Evolutionary conservation across 768 basidiomycete genomes (phyloP), one percentile per base, ranked within the genome.

Genomic region (Serendipita indica): DNA sequence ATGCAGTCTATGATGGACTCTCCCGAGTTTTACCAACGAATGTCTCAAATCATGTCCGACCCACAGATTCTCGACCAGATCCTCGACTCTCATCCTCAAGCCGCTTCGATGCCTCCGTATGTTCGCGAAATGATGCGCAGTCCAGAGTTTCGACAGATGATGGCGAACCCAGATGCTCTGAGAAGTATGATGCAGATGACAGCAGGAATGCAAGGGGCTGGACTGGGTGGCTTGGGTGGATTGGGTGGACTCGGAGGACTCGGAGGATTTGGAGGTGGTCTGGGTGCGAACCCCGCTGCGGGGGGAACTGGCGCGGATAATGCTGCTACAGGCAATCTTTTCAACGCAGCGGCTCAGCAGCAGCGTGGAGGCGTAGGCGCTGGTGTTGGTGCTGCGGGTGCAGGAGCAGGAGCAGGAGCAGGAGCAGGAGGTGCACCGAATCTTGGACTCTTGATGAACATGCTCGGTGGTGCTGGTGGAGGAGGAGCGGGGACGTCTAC

Each of bases 11-110:
- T 97, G 86, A 78, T 96, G 76, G 81, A 85, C 65, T 83, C 80
- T 16, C 88, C 88, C 1, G 77, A 88, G 62, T 91, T 93, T 64
- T 69, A 92, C 37, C 80, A 87, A 62, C 87, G 92, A 70, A 94
- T 99, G 87, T 80, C 84, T 5, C 67, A 74, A 13, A 77, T 91
- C 70, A 84, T 98, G 81, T 80, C 82, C 4, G 86, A 93, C 65
- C 93, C 94, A 0, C 82, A 80, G n/a, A 73, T 97, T 49, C 71
- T 97, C 57, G 93, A 98, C 59, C 75, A 92, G 69, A 74, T 93
- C 64, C 83, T 94, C 63, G 78, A 82, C 0, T 78, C 79, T 57
- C 87, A 90, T 69, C 92, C 94, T 0, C 81, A 89, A 64, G 73
- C 86, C 64, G 72, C 79, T 28, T 68, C 72, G 0, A 84, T 92